Base-by-base conservation (phyloP, 2,329 filamentous ascomycete species). In the Mycocentrospora acerina region DNA sequence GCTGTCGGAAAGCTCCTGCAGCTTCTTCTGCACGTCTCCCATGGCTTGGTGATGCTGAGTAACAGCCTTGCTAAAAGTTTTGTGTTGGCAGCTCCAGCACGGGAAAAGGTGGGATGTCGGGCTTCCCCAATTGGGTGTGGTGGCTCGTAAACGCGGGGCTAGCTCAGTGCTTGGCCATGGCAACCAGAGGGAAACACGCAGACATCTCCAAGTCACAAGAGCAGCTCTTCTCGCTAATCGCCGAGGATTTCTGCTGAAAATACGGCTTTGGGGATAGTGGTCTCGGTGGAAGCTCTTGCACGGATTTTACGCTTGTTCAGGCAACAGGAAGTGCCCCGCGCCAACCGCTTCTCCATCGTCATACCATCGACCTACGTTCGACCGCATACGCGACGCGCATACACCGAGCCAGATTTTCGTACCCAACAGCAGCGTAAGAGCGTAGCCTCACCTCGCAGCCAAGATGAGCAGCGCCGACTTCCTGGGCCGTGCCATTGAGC, bases 391-490 rank as follows among this genome's bases (percentile, higher is more conserved):
- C 46, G 39, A 39, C 39, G 33, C 42, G 37, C 44, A 42, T 29
- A 33, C 41, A 14, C 29, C 46, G 36, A 24, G 38, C 19, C 22
- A 31, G 4, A 24, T 18, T 2, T 24, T 11, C 28, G 19, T 17
- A 14, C 17, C 14, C 25, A 32, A 12, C 26, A 15, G 25, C 43
- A 37, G 33, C 13, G n/a, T n/a, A n/a, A 32, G 44, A 31, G 27
- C 18, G 35, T 34, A 41, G 40, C 39, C 32, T 42, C 29, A 29
- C 15, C 24, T 24, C 51, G 54, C 35, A 43, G 62, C 71, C 75
- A 41, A 29, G 59, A 96, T 96, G 90, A 95, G 90, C 57, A 90
- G 90, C 67, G 94, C 89, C 69, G 93, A 98, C 74, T 98, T 97
- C 68, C 83, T 96, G 62, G 90, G 90, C 63, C 89, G 91, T 60